phyloP scores from a whole-genome alignment of 164 flowering plant genomes.

The Platanus orientalis region DNA sequence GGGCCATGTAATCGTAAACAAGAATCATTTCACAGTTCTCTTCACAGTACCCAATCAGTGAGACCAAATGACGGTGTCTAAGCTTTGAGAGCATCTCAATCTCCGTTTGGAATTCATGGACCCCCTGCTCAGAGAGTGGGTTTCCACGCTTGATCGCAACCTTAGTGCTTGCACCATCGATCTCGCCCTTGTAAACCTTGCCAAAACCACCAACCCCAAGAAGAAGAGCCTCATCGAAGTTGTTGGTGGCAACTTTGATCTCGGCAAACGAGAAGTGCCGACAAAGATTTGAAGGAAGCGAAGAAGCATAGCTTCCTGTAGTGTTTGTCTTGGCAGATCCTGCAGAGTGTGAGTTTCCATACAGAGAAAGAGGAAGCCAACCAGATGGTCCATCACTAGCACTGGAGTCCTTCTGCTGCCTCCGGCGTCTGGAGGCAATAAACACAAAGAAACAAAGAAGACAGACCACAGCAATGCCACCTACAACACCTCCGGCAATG shows the following conservation, averaged over 20 bases:
- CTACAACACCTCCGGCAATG: conserved; percentile 26
- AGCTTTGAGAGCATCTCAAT: conserved; percentile 54
- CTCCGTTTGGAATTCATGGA: conserved; percentile 48
- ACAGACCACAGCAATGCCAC: conserved; percentile 18
- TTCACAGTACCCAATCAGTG: conserved; percentile 48
- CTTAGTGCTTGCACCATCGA: conserved; percentile 28
- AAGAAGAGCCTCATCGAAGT: conserved; percentile 32
- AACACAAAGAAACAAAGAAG: conserved; percentile 19
- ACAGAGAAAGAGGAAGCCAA: conserved; percentile 27
- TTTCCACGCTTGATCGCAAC: conserved; percentile 49
- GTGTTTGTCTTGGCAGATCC: conserved; percentile 27
- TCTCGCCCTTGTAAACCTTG: conserved; percentile 42
- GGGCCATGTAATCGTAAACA: conserved; percentile 49
- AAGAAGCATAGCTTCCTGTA: conserved; percentile 29
- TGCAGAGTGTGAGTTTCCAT: conserved; percentile 27
- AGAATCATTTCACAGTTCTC: conserved; percentile 44
- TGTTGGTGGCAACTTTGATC: conserved; percentile 40
- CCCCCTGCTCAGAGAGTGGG: conserved; percentile 40
- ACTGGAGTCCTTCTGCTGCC: conserved; percentile 21
- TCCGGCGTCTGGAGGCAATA: conserved; percentile 16
- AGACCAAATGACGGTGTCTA: conserved; percentile 44
- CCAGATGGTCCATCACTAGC: conserved; percentile 28
- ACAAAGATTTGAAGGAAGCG: conserved; percentile 36
- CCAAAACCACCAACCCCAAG: conserved; percentile 51
- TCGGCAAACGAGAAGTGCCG: conserved; percentile 47